Evolutionary conservation across 2,329 filamentous ascomycete species (phyloP).

Genomic region (Exutisphaerella laricina): DNA sequence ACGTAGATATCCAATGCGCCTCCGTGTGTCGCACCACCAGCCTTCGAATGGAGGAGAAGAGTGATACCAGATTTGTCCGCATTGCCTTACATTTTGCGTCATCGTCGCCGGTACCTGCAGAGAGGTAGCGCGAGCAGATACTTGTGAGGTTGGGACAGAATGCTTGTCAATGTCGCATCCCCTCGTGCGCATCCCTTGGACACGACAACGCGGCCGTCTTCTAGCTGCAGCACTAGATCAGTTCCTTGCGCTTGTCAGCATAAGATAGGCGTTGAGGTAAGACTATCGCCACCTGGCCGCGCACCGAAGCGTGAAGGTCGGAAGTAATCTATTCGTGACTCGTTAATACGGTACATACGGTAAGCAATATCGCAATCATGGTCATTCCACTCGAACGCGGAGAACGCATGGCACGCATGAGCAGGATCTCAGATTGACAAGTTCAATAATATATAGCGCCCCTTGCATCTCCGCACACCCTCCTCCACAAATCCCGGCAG

Average conservation of each 20-base stretch:
- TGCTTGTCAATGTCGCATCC: slow-evolving; percentile 1
- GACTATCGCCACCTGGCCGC: too few species aligned
- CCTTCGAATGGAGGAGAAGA: neutral
- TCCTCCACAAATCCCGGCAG: slow-evolving; percentile 2
- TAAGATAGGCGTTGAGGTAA: too few species aligned
- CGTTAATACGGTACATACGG: neutral
- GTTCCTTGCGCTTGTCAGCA: neutral
- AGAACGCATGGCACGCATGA: neutral
- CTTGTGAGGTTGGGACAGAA: slow-evolving; percentile 8
- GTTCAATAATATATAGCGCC: slow-evolving; percentile 3
- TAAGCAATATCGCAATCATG: too few species aligned
- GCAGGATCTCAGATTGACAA: slow-evolving; percentile 1
- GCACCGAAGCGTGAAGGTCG: neutral
- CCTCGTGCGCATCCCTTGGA: slow-evolving; percentile 7
- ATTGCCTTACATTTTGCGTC: too few species aligned
- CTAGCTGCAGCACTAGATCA: slow-evolving; percentile 11
- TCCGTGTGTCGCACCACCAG: slow-evolving; percentile 7
- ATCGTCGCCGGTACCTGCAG: too few species aligned
- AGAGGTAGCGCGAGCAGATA: too few species aligned
- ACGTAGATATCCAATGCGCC: neutral
- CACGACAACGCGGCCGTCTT: slow-evolving; percentile 1
- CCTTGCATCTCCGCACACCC: slow-evolving; percentile 4
- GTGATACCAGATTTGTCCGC: too few species aligned
- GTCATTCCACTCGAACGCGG: neutral
- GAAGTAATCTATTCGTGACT: neutral